Percentiles rank a stretch among this genome's conserved stretches.
Evolutionary conservation across 2,329 filamentous ascomycete species (phyloP).

Genomic region (Zalaria obscura): DNA sequence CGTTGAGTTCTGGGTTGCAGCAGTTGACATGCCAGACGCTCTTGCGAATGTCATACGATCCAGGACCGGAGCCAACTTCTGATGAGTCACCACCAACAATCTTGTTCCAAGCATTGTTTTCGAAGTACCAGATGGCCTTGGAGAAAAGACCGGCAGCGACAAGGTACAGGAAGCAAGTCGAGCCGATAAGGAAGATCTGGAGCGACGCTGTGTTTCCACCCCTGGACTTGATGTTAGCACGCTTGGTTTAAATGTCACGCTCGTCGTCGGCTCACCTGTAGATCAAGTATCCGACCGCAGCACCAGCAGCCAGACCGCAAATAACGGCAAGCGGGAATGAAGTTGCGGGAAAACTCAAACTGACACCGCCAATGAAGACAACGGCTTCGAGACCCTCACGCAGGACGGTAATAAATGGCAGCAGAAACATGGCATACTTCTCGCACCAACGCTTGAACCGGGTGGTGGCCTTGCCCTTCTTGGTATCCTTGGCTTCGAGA

Average conservation of each 20-base stretch:
- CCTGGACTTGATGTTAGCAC: constrained; percentile 16
- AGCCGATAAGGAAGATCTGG: constrained; percentile 67
- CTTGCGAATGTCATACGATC: constrained; percentile 64
- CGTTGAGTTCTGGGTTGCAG: constrained; percentile 59
- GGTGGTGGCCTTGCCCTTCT: constrained; percentile 21
- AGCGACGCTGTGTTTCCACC: constrained; percentile 51
- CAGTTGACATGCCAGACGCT: constrained; percentile 80
- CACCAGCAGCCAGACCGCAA: constrained; percentile 54
- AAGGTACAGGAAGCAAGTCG: constrained; percentile 72
- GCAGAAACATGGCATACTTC: constrained; percentile 73
- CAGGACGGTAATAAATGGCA: constrained; percentile 80
- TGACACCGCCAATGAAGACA: constrained; percentile 74
- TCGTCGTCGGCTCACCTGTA: constrained; percentile 49
- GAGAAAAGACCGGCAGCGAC: constrained; percentile 75
- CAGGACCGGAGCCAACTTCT: constrained; percentile 52
- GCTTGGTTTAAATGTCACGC: background rate
- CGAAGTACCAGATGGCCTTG: constrained; percentile 59
- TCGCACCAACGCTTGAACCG: constrained; percentile 51
- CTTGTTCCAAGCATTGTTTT: constrained; percentile 54
- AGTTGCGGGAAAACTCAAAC: constrained; percentile 58
- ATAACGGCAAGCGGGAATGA: constrained; percentile 68
- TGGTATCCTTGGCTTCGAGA: constrained; percentile 39
- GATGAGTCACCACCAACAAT: constrained; percentile 47
- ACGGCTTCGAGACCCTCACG: constrained; percentile 77
- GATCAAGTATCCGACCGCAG: constrained; percentile 54